Evolutionary conservation across 805 yeast species (phyloP), one percentile per base, ranked within the genome.

Genomic region (Saccharomycopsis sp.): DNA sequence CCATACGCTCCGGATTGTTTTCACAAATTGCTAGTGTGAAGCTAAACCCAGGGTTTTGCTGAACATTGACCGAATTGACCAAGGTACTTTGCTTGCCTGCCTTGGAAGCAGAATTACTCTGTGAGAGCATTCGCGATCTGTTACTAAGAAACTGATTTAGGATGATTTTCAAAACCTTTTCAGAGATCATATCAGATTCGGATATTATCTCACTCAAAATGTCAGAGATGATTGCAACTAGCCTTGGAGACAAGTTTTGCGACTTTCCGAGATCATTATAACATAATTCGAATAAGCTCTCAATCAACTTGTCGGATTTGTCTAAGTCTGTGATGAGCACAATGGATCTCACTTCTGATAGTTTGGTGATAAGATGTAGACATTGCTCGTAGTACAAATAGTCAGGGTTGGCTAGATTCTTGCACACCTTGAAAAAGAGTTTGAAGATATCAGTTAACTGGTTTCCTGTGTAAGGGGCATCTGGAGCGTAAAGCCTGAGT

Each of bases 401-500:
- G 57, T 83, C 83, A 4, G 73, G 64, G 37, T 73, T 67, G 2
- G 75, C 67, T 48, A 89, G 69, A 52, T 75, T 77, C 56, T 75
- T 75, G 62, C 91, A 80, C 66, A 87, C 91, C 24, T 71, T 68
- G 60, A 86, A 77, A 65, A 90, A 81, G 5, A 88, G 74, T 62
- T 77, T 80, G 72, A 91, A 89, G 18, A 89, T 79, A 2, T 75
- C 83, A 0, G 82, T 73, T 44, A 91, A 73, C 63, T 86, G 84
- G 1, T 73, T 62, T 23, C 83, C 82, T 1, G 87, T 81, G 69
- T 79, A 91, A 2, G 97, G 97, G 4, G 97, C 96, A 67, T 91
- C 89, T 0, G 97, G 97, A 0, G 96, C 97, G 65, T 78, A 85
- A 15, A 91, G 69, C 58, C 96, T 75, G 48, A 91, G 70, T 8